phyloP scores from a whole-genome alignment of 768 basidiomycete genomes.

The Lanmaoa rubissima region DNA sequence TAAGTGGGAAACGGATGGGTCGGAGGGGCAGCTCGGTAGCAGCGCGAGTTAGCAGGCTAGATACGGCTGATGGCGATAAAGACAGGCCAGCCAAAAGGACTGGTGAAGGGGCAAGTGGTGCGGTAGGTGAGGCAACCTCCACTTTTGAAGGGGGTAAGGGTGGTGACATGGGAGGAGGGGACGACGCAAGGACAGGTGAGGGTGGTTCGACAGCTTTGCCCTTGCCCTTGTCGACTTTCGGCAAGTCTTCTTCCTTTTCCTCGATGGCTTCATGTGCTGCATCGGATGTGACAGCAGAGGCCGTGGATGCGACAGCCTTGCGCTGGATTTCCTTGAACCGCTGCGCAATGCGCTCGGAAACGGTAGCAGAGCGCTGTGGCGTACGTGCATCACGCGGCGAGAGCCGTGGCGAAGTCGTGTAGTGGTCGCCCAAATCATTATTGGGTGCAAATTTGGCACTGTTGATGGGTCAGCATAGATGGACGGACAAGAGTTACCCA shows the following conservation, averaged over 20 bases:
- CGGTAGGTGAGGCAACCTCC: constrained; percentile 38
- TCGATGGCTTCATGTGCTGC: constrained; percentile 23
- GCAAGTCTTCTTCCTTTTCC: constrained; percentile 34
- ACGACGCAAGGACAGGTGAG: constrained; percentile 36
- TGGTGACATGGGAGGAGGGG: constrained; percentile 66
- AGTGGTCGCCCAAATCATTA: constrained; percentile 60
- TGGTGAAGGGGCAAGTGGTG: constrained; percentile 45
- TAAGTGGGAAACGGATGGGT: constrained; percentile 69
- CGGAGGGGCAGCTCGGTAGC: constrained; percentile 68
- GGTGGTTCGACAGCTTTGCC: constrained; percentile 54
- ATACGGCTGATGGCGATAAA: constrained; percentile 61
- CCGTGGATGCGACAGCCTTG: constrained; percentile 39
- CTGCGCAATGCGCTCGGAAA: constrained; percentile 83
- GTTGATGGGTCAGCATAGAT: constrained; percentile 13
- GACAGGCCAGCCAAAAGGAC: constrained; percentile 77
- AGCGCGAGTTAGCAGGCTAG: constrained; percentile 68
- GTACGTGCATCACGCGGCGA: constrained; percentile 53
- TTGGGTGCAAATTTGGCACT: constrained; percentile 90
- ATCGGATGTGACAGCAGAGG: constrained; percentile 28
- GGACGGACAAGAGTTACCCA: constrained; percentile 29
- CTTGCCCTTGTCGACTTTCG: constrained; percentile 84
- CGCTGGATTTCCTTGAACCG: constrained; percentile 80
- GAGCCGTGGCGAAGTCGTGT: constrained; percentile 75
- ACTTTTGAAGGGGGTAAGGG: constrained; percentile 45
- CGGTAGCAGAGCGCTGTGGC: constrained; percentile 68